Base-by-base conservation (phyloP, 139 green algal genomes). In the Tetradesmus obliquus region DNA sequence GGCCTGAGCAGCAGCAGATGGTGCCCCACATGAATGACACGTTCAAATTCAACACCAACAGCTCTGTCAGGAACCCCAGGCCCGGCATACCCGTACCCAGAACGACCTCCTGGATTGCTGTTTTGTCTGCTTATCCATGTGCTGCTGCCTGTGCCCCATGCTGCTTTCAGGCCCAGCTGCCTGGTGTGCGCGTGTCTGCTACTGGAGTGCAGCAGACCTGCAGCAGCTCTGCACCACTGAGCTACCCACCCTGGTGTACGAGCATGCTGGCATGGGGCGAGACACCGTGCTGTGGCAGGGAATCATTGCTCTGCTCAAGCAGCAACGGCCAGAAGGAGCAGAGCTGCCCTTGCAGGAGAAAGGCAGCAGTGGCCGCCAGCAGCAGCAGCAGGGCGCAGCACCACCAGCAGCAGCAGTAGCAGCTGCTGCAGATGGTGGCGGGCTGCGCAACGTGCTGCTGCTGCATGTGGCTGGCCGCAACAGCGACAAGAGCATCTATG, bases 391-490 rank as follows among this genome's bases (percentile, higher is more conserved):
- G 22, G 81, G 12, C 62, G 8, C 45, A 32, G 55, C 45, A 62
- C 24, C 12, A 55, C n/a, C 54, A 22, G 81, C 81, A 32, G 45
- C 45, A 20, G 12, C 22, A 22, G 12, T 51, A 32, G 12, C 45
- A 32, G 45, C 45, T n/a, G 54, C 45, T 12, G 51, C 32, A 17
- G 51, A n/a, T 57, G 81, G 55, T 86, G 81, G 45, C 81, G 12
- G 15, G 32, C 55, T 86, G 19, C 55, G 81, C 13, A 86, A 57
- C 32, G 81, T 86, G 45, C 81, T 86, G 45, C 81, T 86, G 32
- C 20, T 86, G 81, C 81, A 86, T 24, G 81, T 86, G 22, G 81
- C 81, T 17, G 81, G 81, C 2, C 81, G 81, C 13, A 32, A 86
- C 12, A 86, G 66, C 7, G 53, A 86, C 45, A 32, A 62, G 22